A percentile compares a stretch with the other conserved stretches of the same genome.
These are phyloP conservation scores for Aegilops speltoides DNA, from an alignment of 176 grass and related monocot genomes.

Conservation along the genomic window DNA sequence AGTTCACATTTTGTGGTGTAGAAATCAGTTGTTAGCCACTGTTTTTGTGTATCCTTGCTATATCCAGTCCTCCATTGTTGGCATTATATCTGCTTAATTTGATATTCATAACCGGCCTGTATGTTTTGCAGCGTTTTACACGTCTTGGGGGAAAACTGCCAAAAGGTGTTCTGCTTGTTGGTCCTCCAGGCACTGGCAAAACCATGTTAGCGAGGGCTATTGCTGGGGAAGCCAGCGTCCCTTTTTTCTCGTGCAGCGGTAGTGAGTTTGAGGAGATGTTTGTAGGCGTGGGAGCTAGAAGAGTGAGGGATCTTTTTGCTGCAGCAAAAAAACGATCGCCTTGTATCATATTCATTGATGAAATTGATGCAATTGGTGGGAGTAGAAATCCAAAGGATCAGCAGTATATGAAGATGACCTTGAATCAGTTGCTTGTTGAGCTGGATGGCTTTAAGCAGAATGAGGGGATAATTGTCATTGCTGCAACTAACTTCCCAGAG, in stretches of 20 bases:
- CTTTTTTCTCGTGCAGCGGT: conserved; percentile 98
- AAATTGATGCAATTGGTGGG: conserved; percentile 99
- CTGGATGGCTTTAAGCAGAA: conserved; percentile 99
- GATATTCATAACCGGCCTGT: conserved; percentile 25
- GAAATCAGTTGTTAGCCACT: neutral
- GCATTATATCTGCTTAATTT: neutral
- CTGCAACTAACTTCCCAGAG: conserved; percentile 96
- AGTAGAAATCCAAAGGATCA: conserved; percentile 98
- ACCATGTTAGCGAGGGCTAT: conserved; percentile 99
- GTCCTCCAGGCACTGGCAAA: conserved; percentile 96
- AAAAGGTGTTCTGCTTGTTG: conserved; percentile 98
- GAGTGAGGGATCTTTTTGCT: conserved; percentile 86
- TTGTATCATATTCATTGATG: conserved; percentile 98
- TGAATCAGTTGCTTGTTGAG: conserved; percentile 98
- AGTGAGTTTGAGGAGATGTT: conserved; percentile 99
- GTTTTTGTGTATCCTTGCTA: neutral
- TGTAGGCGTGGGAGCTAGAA: conserved; percentile 91
- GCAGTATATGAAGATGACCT: conserved; percentile 99
- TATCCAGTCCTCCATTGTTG: conserved; percentile 3
- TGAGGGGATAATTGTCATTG: conserved; percentile 97
- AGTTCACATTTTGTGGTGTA: neutral
- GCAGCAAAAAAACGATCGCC: conserved; percentile 94
- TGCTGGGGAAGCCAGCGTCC: conserved; percentile 96
- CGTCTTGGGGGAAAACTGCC: conserved; percentile 97
- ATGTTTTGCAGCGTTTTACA: conserved; percentile 81